Evolutionary conservation across 164 flowering plant species (phyloP).

Genomic region (Akebia trifoliata): DNA sequence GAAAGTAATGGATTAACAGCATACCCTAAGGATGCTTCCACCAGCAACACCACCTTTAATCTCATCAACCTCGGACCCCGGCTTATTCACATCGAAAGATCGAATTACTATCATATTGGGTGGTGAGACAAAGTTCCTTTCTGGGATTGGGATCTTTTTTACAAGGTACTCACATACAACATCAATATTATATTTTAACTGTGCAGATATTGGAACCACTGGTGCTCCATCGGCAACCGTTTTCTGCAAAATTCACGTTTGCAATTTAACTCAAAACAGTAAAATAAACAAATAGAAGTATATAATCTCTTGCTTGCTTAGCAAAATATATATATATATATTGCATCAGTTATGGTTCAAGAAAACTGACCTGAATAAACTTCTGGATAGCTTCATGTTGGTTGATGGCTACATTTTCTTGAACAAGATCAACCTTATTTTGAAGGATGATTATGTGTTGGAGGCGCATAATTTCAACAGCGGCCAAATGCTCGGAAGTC

Average conservation of each 20-base stretch:
- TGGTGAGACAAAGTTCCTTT: slow-evolving; percentile 75
- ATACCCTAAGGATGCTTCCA: slow-evolving; percentile 92
- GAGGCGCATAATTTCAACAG: slow-evolving; percentile 95
- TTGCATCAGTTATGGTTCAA: no score
- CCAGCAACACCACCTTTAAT: slow-evolving; percentile 97
- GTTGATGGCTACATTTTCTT: slow-evolving; percentile 87
- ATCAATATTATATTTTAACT: slow-evolving; percentile 86
- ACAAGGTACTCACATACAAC: slow-evolving; percentile 86
- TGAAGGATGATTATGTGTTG: slow-evolving; percentile 89
- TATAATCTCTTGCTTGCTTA: no score
- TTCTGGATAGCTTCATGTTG: slow-evolving; percentile 88
- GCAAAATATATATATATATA: no score
- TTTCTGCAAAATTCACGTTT: slow-evolving; percentile 42
- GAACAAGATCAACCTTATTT: slow-evolving; percentile 90
- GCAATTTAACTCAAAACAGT: neutral
- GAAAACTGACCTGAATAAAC: slow-evolving; percentile 57
- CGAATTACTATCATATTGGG: slow-evolving; percentile 96
- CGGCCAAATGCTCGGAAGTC: slow-evolving; percentile 94
- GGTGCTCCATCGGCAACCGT: slow-evolving; percentile 93
- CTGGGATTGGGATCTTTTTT: slow-evolving; percentile 81
- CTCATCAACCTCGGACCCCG: slow-evolving; percentile 91
- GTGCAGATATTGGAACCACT: slow-evolving; percentile 90
- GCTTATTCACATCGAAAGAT: slow-evolving; percentile 92
- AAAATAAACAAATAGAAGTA: no score
- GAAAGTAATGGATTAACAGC: slow-evolving; percentile 8